These are phyloP conservation scores for Globisporangium viniferum DNA, from an alignment of 352 stramenopile species.

Conservation along the genomic window DNA sequence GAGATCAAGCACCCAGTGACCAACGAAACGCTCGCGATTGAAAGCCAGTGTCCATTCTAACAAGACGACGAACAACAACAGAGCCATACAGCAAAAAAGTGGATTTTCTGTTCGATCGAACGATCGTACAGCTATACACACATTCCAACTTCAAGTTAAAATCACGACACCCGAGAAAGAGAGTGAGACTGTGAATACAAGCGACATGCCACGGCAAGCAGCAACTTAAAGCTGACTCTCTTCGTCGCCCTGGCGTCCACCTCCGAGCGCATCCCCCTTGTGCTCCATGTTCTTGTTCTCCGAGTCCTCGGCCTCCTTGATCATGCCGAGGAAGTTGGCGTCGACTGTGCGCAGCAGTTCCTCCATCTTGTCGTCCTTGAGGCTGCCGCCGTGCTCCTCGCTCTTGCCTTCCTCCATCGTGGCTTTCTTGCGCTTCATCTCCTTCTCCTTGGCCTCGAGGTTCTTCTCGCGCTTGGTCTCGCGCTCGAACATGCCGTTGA, in stretches of 20 bases:
- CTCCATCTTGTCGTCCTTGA: slow-evolving; percentile 94
- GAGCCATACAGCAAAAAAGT: neutral
- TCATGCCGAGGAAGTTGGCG: slow-evolving; percentile 94
- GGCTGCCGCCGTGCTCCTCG: slow-evolving; percentile 49
- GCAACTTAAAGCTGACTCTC: slow-evolving; percentile 22
- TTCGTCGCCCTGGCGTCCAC: slow-evolving; percentile 25
- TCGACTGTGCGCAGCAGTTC: slow-evolving; percentile 91
- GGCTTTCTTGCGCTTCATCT: slow-evolving; percentile 82
- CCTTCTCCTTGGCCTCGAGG: slow-evolving; percentile 88
- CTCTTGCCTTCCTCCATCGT: slow-evolving; percentile 78
- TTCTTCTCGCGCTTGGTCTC: slow-evolving; percentile 97
- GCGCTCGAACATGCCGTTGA: slow-evolving; percentile 96
- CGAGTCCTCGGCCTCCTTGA: slow-evolving; percentile 94
- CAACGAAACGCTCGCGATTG: slow-evolving; percentile 28
- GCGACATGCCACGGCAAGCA: neutral
- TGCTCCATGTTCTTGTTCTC: slow-evolving; percentile 89
- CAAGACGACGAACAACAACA: neutral
- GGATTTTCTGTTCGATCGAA: neutral
- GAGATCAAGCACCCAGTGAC: slow-evolving; percentile 47
- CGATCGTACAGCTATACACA: neutral
- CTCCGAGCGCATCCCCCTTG: slow-evolving; percentile 46
- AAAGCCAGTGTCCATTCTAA: slow-evolving; percentile 27
- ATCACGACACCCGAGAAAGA: neutral
- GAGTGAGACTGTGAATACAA: neutral
- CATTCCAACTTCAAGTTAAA: slow-evolving; percentile 6